Percentiles rank a stretch among this genome's conserved stretches.
Conservation (phyloP, 257 asterid species). For the Fraxinus pennsylvanica region DNA sequence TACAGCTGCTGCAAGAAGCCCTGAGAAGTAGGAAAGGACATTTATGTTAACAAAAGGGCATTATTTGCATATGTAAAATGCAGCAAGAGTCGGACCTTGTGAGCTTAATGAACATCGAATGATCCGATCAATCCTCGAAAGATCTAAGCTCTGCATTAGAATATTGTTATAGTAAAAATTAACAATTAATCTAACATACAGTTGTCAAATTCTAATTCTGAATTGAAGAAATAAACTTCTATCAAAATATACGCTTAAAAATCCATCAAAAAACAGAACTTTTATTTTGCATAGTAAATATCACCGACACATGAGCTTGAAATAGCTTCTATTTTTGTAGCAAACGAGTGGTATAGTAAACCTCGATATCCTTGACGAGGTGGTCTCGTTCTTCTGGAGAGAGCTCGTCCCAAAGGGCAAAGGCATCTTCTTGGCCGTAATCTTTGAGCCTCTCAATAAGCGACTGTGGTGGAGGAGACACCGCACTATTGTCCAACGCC, state of each 20-base stretch:
- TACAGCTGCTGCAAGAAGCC: constrained; percentile 67
- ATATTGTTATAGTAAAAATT: neutral
- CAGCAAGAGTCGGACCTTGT: constrained; percentile 52
- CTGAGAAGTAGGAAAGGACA: constrained; percentile 32
- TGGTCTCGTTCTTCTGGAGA: constrained; percentile 64
- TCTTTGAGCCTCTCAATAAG: constrained; percentile 92
- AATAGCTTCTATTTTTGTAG: neutral
- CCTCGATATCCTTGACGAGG: constrained; percentile 88
- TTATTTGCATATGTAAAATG: constrained; percentile 19
- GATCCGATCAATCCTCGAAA: constrained; percentile 83
- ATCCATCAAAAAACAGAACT: no score
- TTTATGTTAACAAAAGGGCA: neutral
- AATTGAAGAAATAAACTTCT: neutral
- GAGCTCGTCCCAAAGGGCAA: constrained; percentile 84
- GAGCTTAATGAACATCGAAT: constrained; percentile 78
- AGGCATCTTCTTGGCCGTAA: constrained; percentile 89
- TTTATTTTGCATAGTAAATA: neutral
- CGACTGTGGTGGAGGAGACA: constrained; percentile 58
- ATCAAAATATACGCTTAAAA: no score
- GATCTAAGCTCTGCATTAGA: constrained; percentile 73
- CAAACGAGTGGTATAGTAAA: neutral
- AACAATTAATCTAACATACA: neutral
- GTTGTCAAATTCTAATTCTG: constrained; percentile 2
- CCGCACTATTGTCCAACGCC: constrained; percentile 31
- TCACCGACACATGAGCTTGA: constrained; percentile 10